phyloP scores from a whole-genome alignment of 306 rosid species.

The Datisca glomerata region DNA sequence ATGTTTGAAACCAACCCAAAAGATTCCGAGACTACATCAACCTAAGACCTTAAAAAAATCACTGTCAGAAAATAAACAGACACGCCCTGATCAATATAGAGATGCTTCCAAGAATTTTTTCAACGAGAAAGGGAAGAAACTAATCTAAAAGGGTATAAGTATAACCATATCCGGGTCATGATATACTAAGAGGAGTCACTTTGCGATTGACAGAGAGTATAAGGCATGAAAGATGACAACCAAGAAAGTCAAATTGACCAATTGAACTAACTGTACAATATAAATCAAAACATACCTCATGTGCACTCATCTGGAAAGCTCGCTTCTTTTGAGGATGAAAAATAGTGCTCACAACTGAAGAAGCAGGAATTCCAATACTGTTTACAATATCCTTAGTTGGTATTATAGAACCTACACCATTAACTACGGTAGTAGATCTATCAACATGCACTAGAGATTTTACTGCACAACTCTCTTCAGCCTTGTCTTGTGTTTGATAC shows the following conservation, averaged over 20 bases:
- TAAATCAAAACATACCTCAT: slow-evolving; percentile 49
- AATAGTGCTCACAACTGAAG: slow-evolving; percentile 23
- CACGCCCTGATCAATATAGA: too few relatives aligned
- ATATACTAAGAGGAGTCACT: too few relatives aligned
- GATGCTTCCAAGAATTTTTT: too few relatives aligned
- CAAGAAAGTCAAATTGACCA: not conserved
- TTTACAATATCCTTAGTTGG: slow-evolving; percentile 18
- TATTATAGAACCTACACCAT: slow-evolving; percentile 19
- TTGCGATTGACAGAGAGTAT: too few relatives aligned
- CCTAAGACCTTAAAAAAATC: too few relatives aligned
- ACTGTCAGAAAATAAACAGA: too few relatives aligned
- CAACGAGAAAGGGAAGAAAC: too few relatives aligned
- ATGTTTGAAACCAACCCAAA: too few relatives aligned
- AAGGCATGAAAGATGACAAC: too few relatives aligned
- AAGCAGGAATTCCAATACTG: slow-evolving; percentile 17
- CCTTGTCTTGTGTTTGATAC: slow-evolving; percentile 27
- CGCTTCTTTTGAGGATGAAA: slow-evolving; percentile 34
- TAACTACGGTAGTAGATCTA: slow-evolving; percentile 15
- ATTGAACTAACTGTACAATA: not conserved
- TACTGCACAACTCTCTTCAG: slow-evolving; percentile 34
- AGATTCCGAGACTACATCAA: too few relatives aligned
- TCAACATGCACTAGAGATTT: slow-evolving; percentile 23
- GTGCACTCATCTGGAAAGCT: slow-evolving; percentile 78
- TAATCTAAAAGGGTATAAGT: too few relatives aligned
- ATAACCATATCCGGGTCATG: too few relatives aligned